A percentile compares a stretch with the other conserved stretches of the same genome.
Conservation (phyloP, 2,329 filamentous ascomycete genomes). For the Shiraia bambusicola region DNA sequence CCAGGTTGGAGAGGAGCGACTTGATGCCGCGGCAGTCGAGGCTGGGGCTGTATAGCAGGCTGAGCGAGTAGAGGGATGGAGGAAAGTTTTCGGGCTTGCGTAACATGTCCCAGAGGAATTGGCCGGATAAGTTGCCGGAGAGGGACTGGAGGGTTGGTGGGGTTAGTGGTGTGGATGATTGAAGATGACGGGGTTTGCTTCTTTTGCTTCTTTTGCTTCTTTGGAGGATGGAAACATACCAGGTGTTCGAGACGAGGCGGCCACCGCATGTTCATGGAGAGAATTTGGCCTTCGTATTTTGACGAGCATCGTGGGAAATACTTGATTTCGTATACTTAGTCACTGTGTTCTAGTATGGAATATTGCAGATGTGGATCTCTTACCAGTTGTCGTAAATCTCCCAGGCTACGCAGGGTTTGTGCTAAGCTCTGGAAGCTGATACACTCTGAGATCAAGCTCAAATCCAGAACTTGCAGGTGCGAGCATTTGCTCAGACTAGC, state of each 20-base stretch:
- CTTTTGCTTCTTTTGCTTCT: too few species aligned
- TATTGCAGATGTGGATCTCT: too few species aligned
- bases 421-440: constrained; percentile 54
- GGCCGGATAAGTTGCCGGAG: constrained; percentile 47
- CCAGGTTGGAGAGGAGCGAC: constrained; percentile 41
- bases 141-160: constrained; percentile 25
- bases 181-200: too few species aligned
- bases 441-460: constrained; percentile 55
- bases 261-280: constrained; percentile 41
- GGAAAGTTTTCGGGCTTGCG: constrained; percentile 34
- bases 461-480: constrained; percentile 52
- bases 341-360: too few species aligned
- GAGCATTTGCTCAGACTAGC: constrained; percentile 58
- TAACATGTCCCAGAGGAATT: constrained; percentile 46
- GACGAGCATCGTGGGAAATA: constrained; percentile 47
- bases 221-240: constrained; percentile 4
- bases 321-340: too few species aligned
- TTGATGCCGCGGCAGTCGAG: constrained; percentile 41
- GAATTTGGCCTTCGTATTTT: constrained; percentile 25
- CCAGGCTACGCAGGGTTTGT: constrained; percentile 52
- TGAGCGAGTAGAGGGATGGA: constrained; percentile 26
- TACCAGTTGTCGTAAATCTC: constrained; percentile 46
- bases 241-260: constrained; percentile 48
- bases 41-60: constrained; percentile 48
- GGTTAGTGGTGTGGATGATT: too few species aligned